Percentiles rank a stretch among this genome's conserved stretches.
Conservation (phyloP, 805 yeast genomes). For the Lipomyces oligophaga region DNA sequence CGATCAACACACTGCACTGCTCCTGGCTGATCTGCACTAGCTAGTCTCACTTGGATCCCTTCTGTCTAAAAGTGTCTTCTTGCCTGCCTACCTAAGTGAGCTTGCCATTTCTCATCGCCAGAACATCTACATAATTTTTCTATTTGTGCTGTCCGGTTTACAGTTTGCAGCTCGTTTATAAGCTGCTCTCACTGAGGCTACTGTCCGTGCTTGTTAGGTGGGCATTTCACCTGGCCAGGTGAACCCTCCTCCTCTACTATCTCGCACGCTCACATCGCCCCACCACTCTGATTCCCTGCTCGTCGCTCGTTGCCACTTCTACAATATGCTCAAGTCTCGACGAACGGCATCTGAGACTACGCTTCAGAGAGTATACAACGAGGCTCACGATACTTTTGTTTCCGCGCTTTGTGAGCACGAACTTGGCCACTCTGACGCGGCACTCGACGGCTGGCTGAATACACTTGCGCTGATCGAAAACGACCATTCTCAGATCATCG, state of each 20-base stretch:
- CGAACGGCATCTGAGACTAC: slow-evolving; percentile 20
- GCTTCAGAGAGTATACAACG: slow-evolving; percentile 41
- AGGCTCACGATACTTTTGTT: slow-evolving; percentile 42
- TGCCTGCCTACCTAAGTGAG: too few species aligned
- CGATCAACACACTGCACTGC: too few species aligned
- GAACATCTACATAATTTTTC: too few species aligned
- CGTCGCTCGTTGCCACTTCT: not conserved
- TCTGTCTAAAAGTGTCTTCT: too few species aligned
- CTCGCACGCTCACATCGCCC: not conserved
- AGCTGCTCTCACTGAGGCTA: too few species aligned
- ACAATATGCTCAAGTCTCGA: slow-evolving; percentile 15
- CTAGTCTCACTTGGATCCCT: too few species aligned
- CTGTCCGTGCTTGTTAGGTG: too few species aligned
- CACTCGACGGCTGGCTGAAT: slow-evolving; percentile 39
- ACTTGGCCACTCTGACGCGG: slow-evolving; percentile 37
- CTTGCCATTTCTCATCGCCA: too few species aligned
- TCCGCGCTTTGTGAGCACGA: slow-evolving; percentile 42
- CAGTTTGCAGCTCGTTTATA: too few species aligned
- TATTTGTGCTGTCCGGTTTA: too few species aligned
- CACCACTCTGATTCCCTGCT: not conserved
- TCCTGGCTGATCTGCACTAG: too few species aligned
- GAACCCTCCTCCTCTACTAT: not conserved
- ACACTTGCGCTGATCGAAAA: slow-evolving; percentile 37
- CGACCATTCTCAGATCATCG: slow-evolving; percentile 36
- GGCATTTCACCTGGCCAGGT: too few species aligned